Evolutionary conservation across 768 basidiomycete genomes (phyloP).

Genomic region (Dioszegia aurantiaca): DNA sequence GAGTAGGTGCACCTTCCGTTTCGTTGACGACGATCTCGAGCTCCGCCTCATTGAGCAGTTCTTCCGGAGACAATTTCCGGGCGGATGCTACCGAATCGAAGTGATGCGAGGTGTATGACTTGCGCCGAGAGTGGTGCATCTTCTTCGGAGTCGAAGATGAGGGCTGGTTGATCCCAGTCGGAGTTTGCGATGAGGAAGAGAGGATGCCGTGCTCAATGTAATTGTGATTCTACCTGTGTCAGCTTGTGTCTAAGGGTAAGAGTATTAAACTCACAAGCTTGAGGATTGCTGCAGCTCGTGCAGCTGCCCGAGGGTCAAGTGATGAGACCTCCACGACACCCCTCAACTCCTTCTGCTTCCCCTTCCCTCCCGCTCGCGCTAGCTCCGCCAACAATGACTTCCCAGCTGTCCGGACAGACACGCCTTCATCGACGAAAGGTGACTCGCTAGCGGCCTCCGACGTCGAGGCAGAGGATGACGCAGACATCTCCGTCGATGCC

Average conservation of each 20-base stretch:
- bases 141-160: conserved; percentile 11
- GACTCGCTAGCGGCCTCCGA: background rate
- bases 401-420: conserved; percentile 1
- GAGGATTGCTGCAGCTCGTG: conserved; percentile 86
- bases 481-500: background rate
- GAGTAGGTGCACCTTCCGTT: conserved; percentile 6
- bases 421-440: conserved; percentile 4
- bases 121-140: conserved; percentile 4
- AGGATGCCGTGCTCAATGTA: conserved; percentile 67
- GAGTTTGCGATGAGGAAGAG: conserved; percentile 13
- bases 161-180: conserved; percentile 2
- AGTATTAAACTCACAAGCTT: conserved; percentile 63
- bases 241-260: conserved; percentile 10
- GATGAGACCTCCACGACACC: conserved; percentile 79
- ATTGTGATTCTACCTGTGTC: conserved; percentile 67
- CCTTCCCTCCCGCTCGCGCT: conserved; percentile 17
- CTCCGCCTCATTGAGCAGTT: conserved; percentile 64
- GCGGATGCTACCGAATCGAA: conserved; percentile 15
- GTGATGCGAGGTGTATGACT: conserved; percentile 13
- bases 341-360: conserved; percentile 42
- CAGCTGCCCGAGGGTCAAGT: conserved; percentile 79
- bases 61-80: conserved; percentile 53
- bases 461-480: background rate
- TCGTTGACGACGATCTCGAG: conserved; percentile 53
- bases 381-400: conserved; percentile 18